These are phyloP conservation scores for Kazachstania sp. DNA, from an alignment of 1,139 yeast genomes.

Conservation along the genomic window DNA sequence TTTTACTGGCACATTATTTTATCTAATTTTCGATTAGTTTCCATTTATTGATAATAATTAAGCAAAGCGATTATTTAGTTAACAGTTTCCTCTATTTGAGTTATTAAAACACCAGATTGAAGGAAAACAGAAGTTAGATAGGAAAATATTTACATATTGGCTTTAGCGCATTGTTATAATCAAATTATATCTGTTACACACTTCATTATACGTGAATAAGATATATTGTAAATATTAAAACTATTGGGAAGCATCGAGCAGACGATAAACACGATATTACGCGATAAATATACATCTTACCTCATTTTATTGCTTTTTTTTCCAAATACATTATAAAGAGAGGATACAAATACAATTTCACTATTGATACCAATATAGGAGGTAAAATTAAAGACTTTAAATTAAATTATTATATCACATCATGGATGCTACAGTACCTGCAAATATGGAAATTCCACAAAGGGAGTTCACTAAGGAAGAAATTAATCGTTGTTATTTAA, in stretches of 20 bases:
- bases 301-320: too few species aligned
- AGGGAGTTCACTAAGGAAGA: slow-evolving; percentile 31
- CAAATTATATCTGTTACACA: too few species aligned
- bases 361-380: too few species aligned
- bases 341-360: slow-evolving; percentile 4
- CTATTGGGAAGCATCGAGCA: too few species aligned
- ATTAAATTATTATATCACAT: neutral
- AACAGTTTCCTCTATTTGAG: neutral
- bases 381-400: neutral
- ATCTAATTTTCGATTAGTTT: neutral
- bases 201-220: too few species aligned
- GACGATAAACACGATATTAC: too few species aligned
- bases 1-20: neutral
- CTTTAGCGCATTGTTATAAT: too few species aligned
- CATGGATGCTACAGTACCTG: slow-evolving; percentile 4
- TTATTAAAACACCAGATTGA: neutral
- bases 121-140: too few species aligned
- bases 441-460: slow-evolving; percentile 26
- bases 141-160: too few species aligned
- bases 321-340: neutral
- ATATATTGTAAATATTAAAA: too few species aligned
- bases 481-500: slow-evolving; percentile 32
- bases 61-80: neutral
- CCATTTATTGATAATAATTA: too few species aligned
- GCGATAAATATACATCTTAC: too few species aligned